phyloP scores from a whole-genome alignment of 805 yeast species.

The Kodamaea leandrae region DNA sequence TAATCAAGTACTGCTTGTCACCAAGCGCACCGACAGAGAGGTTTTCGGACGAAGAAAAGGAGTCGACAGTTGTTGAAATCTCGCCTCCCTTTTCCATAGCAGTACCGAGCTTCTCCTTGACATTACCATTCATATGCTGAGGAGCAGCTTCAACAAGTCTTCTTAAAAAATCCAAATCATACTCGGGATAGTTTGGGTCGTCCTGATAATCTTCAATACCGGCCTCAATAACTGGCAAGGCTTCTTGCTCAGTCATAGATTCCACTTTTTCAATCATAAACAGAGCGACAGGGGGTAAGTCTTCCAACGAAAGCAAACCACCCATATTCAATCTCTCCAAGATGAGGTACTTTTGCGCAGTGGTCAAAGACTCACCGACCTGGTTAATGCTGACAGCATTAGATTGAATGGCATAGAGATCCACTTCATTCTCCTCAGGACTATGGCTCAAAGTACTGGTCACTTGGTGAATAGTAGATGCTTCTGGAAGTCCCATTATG shows the following conservation, averaged over 20 bases:
- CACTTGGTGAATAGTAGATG: not conserved
- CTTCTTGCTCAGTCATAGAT: slow-evolving; percentile 33
- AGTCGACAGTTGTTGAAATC: not conserved
- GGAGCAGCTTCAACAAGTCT: slow-evolving; percentile 13
- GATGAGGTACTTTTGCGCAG: slow-evolving; percentile 25
- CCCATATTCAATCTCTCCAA: slow-evolving; percentile 26
- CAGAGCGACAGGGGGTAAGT: slow-evolving; percentile 30
- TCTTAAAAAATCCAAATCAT: slow-evolving; percentile 33
- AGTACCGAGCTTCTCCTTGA: not conserved
- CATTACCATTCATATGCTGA: not conserved
- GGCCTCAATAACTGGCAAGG: slow-evolving; percentile 36
- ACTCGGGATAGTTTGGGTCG: slow-evolving; percentile 47
- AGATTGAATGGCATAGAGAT: slow-evolving; percentile 14
- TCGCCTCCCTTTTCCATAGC: not conserved
- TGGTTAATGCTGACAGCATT: slow-evolving; percentile 13
- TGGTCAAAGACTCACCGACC: slow-evolving; percentile 16
- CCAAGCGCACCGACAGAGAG: not conserved
- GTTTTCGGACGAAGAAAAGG: not conserved
- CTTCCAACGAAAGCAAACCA: slow-evolving; percentile 24
- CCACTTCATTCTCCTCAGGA: slow-evolving; percentile 14
- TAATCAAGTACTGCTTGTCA: slow-evolving; percentile 2
- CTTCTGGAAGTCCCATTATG: no score
- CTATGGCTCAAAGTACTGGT: slow-evolving; percentile 8
- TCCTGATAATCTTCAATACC: slow-evolving; percentile 41
- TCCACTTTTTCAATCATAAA: slow-evolving; percentile 42